Evolutionary conservation across 345 rosid species (phyloP), one percentile per base, ranked within the genome.

Genomic region (Salix arbutifolia): DNA sequence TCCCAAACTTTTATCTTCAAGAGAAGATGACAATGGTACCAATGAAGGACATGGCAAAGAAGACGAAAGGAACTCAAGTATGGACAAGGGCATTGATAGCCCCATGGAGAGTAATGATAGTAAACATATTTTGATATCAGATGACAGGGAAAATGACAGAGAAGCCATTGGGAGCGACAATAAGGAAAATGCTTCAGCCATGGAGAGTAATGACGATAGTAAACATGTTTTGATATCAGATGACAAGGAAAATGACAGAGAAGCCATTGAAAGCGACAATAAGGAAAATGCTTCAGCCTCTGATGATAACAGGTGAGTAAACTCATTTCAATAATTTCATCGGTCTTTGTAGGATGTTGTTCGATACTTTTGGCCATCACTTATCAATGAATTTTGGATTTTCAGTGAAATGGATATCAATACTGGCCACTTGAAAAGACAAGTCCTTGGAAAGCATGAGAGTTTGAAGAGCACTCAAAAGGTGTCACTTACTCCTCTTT

Each of bases 211-310:
- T 35, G 76, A 77, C 4, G 35, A 33, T 28, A 86, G 77, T 48
- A 80, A 76, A 79, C 85, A 74, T 71, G 64, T 44, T 61, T 69
- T 58, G 60, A 70, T 71, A 71, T 61, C 78, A 4, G 71, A 82
- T 74, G 75, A 31, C 42, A 77, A 83, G 52, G 87, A 60, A 40
- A 86, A 79, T 28, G 77, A 73, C 12, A 53, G 46, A 66, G 78
- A 69, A 65, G 82, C 64, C 28, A 38, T 76, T 76, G 84, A 77
- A 14, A 73, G 75, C 56, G 87, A 84, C 4, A 84, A 88, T 26
- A 91, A 90, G 76, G 94, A 92, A 82, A 91, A 91, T 75, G 77
- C 78, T 74, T 74, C 85, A 66, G 83, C 86, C 70, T 78, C 83
- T 21, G 83, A 84, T 79, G 85, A 23, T 74, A 86, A 92, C 77